phyloP scores from a whole-genome alignment of 129 eudicot species.

The sunflower (Helianthus annuus) region HanXRQr2.0-SUNRISE NC_035449.2:62418509-62419008 shows the following conservation, averaged over 20 bases:
- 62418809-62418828: slow-evolving; percentile 58
- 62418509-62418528: no score
- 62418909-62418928: slow-evolving; percentile 37
- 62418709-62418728: slow-evolving; percentile 78
- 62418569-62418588: slow-evolving; percentile 65
- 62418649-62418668: slow-evolving; percentile 64
- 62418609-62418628: slow-evolving; percentile 91
- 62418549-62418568: no score
- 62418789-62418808: slow-evolving; percentile 77
- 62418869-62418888: slow-evolving; percentile 29
- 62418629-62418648: slow-evolving; percentile 94
- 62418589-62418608: slow-evolving; percentile 81
- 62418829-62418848: slow-evolving; percentile 31
- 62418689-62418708: slow-evolving; percentile 22
- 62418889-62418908: slow-evolving; percentile 51
- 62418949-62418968: slow-evolving; percentile 24
- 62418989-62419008: slow-evolving; percentile 12
- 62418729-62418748: slow-evolving; percentile 35
- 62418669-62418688: slow-evolving; percentile 56
- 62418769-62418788: slow-evolving; percentile 71
- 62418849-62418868: slow-evolving; percentile 36
- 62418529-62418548: no score
- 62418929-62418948: slow-evolving; percentile 38
- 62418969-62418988: no score
- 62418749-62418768: slow-evolving; percentile 56